Conservation (phyloP, 768 basidiomycete genomes). For the Tylopilus felleus region DNA sequence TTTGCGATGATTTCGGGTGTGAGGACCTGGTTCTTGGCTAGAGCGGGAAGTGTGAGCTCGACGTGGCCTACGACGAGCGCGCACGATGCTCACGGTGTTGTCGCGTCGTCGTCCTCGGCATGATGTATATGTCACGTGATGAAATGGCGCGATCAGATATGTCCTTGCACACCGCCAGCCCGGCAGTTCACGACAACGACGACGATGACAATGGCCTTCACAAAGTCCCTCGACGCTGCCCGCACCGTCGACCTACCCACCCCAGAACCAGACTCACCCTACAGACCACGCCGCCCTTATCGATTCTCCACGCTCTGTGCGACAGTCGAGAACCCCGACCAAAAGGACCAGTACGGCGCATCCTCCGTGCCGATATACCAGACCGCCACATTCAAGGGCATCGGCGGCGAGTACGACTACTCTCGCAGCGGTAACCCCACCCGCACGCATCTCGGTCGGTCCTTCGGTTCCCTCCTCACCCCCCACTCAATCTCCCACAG, state of each 20-base stretch:
- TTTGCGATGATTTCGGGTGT: slow-evolving; percentile 69
- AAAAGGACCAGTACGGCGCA: slow-evolving; percentile 94
- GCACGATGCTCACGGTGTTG: slow-evolving; percentile 32
- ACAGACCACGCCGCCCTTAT: slow-evolving; percentile 66
- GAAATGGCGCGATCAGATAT: slow-evolving; percentile 15
- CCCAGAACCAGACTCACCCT: slow-evolving; percentile 77
- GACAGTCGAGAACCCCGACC: slow-evolving; percentile 85
- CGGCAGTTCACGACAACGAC: background rate
- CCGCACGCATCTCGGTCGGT: slow-evolving; percentile 84
- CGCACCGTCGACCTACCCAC: slow-evolving; percentile 61
- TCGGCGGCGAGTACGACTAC: slow-evolving; percentile 89
- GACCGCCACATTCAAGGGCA: slow-evolving; percentile 95
- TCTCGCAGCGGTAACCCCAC: slow-evolving; percentile 96
- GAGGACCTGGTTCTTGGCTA: slow-evolving; percentile 35
- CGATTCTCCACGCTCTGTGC: slow-evolving; percentile 90
- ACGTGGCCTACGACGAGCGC: background rate
- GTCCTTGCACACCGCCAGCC: too few relatives aligned
- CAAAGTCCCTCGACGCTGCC: slow-evolving; percentile 7
- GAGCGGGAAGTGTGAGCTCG: slow-evolving; percentile 6
- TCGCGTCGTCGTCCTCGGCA: slow-evolving; percentile 24
- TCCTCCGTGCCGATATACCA: slow-evolving; percentile 98
- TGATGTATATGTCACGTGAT: slow-evolving; percentile 19
- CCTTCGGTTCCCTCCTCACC: background rate
- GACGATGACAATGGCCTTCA: slow-evolving; percentile 11
- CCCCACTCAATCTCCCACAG: slow-evolving; percentile 39